A percentile compares a stretch with the other conserved stretches of the same genome.
phyloP scores from a whole-genome alignment of 192 early-diverging fungal species.

The Funneliformis geosporum region DNA sequence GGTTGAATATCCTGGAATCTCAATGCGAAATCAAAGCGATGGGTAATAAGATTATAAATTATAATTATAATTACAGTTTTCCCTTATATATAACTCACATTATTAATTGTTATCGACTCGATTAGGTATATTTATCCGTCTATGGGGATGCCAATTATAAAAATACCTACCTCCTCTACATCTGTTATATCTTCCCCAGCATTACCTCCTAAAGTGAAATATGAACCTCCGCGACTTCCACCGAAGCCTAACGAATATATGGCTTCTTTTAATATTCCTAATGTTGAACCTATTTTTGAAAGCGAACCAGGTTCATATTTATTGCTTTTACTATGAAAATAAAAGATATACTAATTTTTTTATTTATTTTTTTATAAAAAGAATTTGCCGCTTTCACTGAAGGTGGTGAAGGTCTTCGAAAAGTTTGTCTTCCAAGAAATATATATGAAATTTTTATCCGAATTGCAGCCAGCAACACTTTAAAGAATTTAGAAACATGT shows the following conservation, averaged over 20 bases:
- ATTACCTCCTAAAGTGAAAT: constrained; percentile 22
- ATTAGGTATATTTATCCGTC: background rate
- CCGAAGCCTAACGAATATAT: background rate
- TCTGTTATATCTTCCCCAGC: background rate
- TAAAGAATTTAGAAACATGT: constrained; percentile 84
- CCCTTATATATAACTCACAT: background rate
- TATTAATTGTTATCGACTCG: background rate
- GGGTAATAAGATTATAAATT: constrained; percentile 12
- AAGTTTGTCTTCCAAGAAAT: constrained; percentile 63
- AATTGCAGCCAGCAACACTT: constrained; percentile 73
- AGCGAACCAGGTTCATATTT: background rate
- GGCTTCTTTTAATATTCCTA: background rate
- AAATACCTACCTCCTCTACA: background rate
- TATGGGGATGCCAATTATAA: background rate
- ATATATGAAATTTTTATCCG: constrained; percentile 69
- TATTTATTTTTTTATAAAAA: background rate
- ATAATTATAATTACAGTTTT: background rate
- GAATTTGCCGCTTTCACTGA: constrained; percentile 23
- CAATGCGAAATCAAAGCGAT: constrained; percentile 22
- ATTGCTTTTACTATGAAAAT: background rate
- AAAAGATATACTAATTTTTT: background rate
- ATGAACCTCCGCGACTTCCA: constrained; percentile 9
- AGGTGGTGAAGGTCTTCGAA: constrained; percentile 57
- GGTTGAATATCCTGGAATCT: constrained; percentile 22
- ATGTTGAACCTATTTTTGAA: background rate